These are phyloP conservation scores for Flaveria sonorensis DNA, from an alignment of 129 eudicot species.

Conservation along the genomic window DNA sequence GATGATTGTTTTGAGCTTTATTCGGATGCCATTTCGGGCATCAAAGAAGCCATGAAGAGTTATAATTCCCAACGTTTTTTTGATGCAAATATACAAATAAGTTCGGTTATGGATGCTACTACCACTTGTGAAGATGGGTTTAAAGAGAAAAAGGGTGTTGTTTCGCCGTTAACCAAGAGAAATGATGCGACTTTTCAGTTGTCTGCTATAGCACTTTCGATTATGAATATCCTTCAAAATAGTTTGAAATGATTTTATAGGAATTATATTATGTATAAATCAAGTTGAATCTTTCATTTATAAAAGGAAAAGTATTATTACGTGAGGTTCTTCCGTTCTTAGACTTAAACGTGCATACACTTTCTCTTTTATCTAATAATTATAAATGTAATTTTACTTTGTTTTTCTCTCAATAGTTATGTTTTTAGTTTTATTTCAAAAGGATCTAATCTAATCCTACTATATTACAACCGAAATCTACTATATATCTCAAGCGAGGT, in stretches of 20 bases:
- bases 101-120: constrained; percentile 58
- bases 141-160: constrained; percentile 41
- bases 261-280: not conserved
- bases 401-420: no score
- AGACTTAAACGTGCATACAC: not conserved
- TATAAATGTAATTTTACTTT: not conserved
- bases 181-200: constrained; percentile 50
- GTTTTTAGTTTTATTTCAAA: no score
- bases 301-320: not conserved
- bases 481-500: no score
- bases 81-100: constrained; percentile 54
- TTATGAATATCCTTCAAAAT: constrained; percentile 47
- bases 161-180: constrained; percentile 58
- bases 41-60: constrained; percentile 51
- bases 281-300: not conserved
- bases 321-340: not conserved
- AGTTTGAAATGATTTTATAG: constrained; percentile 20
- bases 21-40: constrained; percentile 48
- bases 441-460: no score
- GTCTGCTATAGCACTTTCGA: constrained; percentile 59
- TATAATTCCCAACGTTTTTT: constrained; percentile 35
- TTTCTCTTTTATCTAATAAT: not conserved
- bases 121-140: constrained; percentile 80
- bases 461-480: no score
- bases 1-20: constrained; percentile 63